Evolutionary conservation across 768 basidiomycete genomes (phyloP).

Genomic region (Suillus bovinus): DNA sequence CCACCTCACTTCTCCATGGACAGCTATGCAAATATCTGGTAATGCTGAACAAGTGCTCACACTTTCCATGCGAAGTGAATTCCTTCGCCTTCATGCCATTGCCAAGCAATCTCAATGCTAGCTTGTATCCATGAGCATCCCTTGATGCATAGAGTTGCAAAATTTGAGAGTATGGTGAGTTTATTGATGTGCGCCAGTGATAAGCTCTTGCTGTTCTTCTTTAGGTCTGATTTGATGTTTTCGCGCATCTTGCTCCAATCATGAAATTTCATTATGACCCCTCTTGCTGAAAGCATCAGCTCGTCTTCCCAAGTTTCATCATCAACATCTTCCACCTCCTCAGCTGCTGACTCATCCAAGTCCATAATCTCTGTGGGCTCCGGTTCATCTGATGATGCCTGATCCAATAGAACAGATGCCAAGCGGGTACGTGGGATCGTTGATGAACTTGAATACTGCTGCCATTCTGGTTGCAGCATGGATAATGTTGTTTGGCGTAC

Average conservation of each 20-base stretch:
- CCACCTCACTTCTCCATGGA: slow-evolving; percentile 33
- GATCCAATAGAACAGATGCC: slow-evolving; percentile 4
- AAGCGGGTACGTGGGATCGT: background rate
- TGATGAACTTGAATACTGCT: background rate
- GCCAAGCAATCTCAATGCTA: slow-evolving; percentile 36
- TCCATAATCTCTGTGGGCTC: background rate
- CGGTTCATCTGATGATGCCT: background rate
- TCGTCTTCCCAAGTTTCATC: slow-evolving; percentile 22
- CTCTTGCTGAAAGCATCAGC: slow-evolving; percentile 18
- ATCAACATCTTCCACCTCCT: background rate
- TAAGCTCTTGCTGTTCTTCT: slow-evolving; percentile 22
- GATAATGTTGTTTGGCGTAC: background rate
- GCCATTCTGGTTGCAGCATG: background rate
- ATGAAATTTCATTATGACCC: slow-evolving; percentile 9
- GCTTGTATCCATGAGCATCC: slow-evolving; percentile 23
- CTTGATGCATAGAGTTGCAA: slow-evolving; percentile 26
- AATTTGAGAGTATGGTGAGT: slow-evolving; percentile 36
- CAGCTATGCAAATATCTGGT: slow-evolving; percentile 37
- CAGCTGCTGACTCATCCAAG: background rate
- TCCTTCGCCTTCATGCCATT: slow-evolving; percentile 38
- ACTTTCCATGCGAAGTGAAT: slow-evolving; percentile 30
- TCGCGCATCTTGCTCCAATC: slow-evolving; percentile 27
- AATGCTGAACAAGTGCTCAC: slow-evolving; percentile 34
- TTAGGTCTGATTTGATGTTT: slow-evolving; percentile 34
- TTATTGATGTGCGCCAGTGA: slow-evolving; percentile 33